phyloP scores from a whole-genome alignment of 352 stramenopile species.

The Sclerospora graminicola region DNA sequence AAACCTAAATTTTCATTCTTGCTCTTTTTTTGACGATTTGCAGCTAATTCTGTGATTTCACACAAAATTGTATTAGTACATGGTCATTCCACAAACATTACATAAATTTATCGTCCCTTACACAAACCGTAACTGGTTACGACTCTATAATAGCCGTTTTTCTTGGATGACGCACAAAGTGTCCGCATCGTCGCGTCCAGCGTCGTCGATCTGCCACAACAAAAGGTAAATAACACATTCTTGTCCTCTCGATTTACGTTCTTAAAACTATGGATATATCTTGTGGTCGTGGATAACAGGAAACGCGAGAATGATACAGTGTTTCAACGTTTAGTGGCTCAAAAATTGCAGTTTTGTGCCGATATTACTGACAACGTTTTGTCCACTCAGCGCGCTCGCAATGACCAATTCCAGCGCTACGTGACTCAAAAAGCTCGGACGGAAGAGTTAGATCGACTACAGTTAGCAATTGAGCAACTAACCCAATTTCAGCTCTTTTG shows the following conservation, averaged over 20 bases:
- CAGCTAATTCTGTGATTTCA: too few species aligned
- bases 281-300: background rate
- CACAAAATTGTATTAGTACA: too few species aligned
- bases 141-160: background rate
- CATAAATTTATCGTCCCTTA: background rate
- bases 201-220: too few species aligned
- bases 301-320: constrained; percentile 20
- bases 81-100: background rate
- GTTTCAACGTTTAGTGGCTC: constrained; percentile 3
- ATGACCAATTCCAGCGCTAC: constrained; percentile 5
- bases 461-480: constrained; percentile 8
- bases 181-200: constrained; percentile 12
- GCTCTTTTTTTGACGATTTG: too few species aligned
- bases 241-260: too few species aligned
- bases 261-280: too few species aligned
- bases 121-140: constrained; percentile 2
- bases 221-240: background rate
- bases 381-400: background rate
- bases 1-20: too few species aligned
- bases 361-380: constrained; percentile 8
- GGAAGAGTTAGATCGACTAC: constrained; percentile 4
- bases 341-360: constrained; percentile 9
- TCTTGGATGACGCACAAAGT: background rate
- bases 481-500: constrained; percentile 11
- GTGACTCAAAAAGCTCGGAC: constrained; percentile 2